phyloP scores from a whole-genome alignment of 305 asterid genomes.

The Fraxinus latifolia region DNA sequence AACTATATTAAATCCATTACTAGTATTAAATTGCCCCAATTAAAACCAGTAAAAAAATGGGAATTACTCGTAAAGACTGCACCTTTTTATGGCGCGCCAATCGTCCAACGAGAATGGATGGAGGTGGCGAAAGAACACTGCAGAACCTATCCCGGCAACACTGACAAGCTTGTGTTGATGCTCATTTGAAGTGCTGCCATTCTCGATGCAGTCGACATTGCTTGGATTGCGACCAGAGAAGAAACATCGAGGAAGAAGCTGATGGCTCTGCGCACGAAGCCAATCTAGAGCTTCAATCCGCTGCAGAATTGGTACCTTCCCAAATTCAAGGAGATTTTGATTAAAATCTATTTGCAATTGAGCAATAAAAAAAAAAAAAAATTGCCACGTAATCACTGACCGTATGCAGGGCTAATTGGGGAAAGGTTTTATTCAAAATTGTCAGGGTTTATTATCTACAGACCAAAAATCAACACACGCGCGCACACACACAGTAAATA shows the following conservation, averaged over 20 bases:
- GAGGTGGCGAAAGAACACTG: conserved; percentile 73
- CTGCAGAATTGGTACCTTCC: conserved; percentile 72
- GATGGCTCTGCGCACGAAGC: conserved; percentile 67
- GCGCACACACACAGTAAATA: too few species aligned
- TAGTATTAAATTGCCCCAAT: neutral
- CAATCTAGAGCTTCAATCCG: conserved; percentile 73
- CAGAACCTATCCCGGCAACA: conserved; percentile 88
- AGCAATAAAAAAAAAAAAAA: too few species aligned
- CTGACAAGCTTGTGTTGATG: conserved; percentile 50
- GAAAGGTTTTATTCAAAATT: neutral
- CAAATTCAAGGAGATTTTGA: neutral
- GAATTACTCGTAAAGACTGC: neutral
- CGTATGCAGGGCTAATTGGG: neutral
- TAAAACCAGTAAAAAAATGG: neutral
- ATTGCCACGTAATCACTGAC: neutral
- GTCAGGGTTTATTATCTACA: neutral
- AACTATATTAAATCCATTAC: neutral
- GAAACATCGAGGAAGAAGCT: conserved; percentile 67
- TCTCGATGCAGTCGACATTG: conserved; percentile 27
- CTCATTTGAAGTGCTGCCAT: conserved; percentile 17
- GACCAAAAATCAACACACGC: neutral
- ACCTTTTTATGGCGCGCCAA: conserved; percentile 83
- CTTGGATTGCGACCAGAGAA: conserved; percentile 66
- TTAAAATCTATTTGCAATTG: neutral
- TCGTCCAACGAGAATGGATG: conserved; percentile 65